A percentile compares a stretch with the other conserved stretches of the same genome.
Conservation (phyloP, 1,284 basidiomycete genomes). For the Taiwanofungus camphoratus region DNA sequence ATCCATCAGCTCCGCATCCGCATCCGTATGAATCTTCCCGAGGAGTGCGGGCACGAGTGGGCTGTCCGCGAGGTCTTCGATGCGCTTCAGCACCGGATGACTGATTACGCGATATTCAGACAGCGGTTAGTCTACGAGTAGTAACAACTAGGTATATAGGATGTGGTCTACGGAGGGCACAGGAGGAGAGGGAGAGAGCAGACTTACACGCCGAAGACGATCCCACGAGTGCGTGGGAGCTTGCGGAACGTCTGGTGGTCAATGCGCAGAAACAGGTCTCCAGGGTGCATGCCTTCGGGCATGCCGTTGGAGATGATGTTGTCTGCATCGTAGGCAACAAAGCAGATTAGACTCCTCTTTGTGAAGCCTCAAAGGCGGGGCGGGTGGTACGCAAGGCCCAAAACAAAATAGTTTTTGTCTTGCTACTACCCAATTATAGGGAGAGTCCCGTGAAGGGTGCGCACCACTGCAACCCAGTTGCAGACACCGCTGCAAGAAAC, state of each 20-base stretch:
- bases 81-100: conserved; percentile 32
- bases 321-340: conserved; percentile 24
- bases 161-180: background rate
- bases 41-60: conserved; percentile 35
- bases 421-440: too few species aligned
- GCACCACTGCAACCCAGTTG: too few species aligned
- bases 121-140: background rate
- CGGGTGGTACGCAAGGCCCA: too few species aligned
- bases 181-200: too few species aligned
- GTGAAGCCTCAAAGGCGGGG: too few species aligned
- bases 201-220: conserved; percentile 35
- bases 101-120: conserved; percentile 11
- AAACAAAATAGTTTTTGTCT: too few species aligned
- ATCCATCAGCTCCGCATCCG: conserved; percentile 28
- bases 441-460: too few species aligned
- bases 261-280: conserved; percentile 31
- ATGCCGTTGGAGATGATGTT: conserved; percentile 23
- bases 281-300: conserved; percentile 24
- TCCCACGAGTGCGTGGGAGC: conserved; percentile 31
- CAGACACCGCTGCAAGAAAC: too few species aligned
- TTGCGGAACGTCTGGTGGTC: conserved; percentile 39
- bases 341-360: too few species aligned
- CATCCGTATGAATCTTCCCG: conserved; percentile 31
- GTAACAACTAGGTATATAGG: background rate
- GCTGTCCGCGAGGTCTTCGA: conserved; percentile 32